Conservation (phyloP, 495 filamentous ascomycete species). For the Trichoderma virens region DNA sequence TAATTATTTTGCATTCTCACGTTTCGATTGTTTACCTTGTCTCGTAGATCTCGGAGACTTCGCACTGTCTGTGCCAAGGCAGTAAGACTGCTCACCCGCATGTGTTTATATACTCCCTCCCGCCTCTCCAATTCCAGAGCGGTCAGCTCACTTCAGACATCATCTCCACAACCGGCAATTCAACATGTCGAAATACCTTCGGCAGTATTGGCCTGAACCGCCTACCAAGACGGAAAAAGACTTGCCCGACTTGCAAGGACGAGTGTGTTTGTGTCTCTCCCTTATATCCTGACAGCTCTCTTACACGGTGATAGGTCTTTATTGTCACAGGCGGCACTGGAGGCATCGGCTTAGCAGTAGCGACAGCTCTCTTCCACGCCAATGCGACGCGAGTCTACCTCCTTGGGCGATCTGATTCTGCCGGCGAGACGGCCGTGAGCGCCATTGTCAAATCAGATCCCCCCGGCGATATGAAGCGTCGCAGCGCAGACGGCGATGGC, state of each 20-base stretch:
- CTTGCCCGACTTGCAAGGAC: not conserved
- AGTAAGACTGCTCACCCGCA: no score
- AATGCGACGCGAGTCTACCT: not conserved
- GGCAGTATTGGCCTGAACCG: not conserved
- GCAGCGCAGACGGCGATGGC: conserved; percentile 6
- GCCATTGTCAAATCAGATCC: not conserved
- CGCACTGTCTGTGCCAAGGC: no score
- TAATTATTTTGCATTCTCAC: no score
- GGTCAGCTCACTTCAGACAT: no score
- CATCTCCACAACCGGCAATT: no score
- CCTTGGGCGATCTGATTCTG: not conserved
- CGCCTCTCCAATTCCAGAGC: no score
- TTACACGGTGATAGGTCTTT: not conserved
- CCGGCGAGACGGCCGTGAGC: not conserved
- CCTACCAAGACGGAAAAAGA: not conserved
- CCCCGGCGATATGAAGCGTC: not conserved
- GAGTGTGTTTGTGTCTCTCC: not conserved
- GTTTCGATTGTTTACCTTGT: no score
- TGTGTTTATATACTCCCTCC: no score
- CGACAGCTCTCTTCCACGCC: not conserved
- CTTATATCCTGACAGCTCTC: not conserved
- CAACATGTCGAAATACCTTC: not conserved
- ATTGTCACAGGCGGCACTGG: not conserved
- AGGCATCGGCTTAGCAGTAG: not conserved
- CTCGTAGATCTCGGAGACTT: no score